phyloP scores from a whole-genome alignment of 1,139 yeast genomes.

The Saccharomyces hybrid region DNA sequence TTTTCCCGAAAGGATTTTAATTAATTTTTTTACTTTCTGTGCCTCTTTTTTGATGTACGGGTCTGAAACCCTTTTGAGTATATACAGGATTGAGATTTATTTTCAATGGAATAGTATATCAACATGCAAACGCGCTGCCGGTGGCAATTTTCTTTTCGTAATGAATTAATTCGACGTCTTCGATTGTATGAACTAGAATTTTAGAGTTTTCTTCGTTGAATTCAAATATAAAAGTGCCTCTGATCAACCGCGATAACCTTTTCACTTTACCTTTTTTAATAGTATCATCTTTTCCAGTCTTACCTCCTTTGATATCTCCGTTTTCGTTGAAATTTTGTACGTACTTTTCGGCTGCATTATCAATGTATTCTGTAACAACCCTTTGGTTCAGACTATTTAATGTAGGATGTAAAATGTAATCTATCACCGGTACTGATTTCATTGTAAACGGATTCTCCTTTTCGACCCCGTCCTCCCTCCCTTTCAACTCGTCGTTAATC shows the following conservation, averaged over 20 bases:
- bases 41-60: no score
- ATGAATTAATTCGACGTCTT: constrained; percentile 63
- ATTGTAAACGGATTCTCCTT: constrained; percentile 12
- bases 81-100: no score
- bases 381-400: not conserved
- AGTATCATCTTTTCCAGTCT: not conserved
- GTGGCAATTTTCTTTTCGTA: constrained; percentile 23
- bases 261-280: constrained; percentile 14
- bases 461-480: constrained; percentile 5
- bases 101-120: not conserved
- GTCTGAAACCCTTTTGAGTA: no score
- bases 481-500: constrained; percentile 1
- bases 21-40: no score
- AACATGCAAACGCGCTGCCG: constrained; percentile 13
- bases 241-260: constrained; percentile 36
- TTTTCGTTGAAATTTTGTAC: not conserved
- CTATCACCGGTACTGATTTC: constrained; percentile 10
- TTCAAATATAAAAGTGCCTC: constrained; percentile 72
- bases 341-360: not conserved
- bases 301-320: not conserved
- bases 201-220: constrained; percentile 50
- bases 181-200: constrained; percentile 67
- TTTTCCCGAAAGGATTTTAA: no score
- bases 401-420: constrained; percentile 14
- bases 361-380: not conserved